A percentile compares a stretch with the other conserved stretches of the same genome.
These are phyloP conservation scores for Paecilomyces sp. DNA, from an alignment of 2,329 filamentous ascomycete genomes.

Conservation along the genomic window DNA sequence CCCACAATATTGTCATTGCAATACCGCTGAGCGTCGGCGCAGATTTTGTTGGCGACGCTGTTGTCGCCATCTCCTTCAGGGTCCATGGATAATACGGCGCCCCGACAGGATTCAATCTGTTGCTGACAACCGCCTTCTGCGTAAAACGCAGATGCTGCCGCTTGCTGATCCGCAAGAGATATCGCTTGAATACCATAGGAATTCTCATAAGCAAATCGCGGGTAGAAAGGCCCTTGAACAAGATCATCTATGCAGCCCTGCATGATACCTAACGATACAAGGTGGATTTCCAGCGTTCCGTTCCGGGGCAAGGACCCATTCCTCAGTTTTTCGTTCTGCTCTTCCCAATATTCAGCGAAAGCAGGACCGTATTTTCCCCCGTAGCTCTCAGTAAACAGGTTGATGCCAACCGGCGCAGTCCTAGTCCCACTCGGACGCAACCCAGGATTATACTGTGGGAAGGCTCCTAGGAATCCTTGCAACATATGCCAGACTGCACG, in stretches of 20 bases:
- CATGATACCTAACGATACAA: conserved; percentile 60
- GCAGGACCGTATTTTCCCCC: conserved; percentile 63
- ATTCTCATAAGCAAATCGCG: conserved; percentile 34
- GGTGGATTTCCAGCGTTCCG: conserved; percentile 51
- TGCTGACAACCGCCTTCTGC: conserved; percentile 15
- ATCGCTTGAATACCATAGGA: conserved; percentile 52
- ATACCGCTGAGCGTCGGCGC: conserved; percentile 15
- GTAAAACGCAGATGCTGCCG: conserved; percentile 28
- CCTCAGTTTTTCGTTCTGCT: conserved; percentile 52
- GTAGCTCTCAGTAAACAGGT: conserved; percentile 63
- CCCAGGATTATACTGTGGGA: conserved; percentile 25
- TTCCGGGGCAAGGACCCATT: conserved; percentile 43
- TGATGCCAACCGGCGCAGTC: conserved; percentile 22
- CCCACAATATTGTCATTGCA: conserved; percentile 32
- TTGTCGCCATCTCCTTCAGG: conserved; percentile 13
- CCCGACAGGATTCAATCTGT: conserved; percentile 14
- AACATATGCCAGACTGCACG: conserved; percentile 48
- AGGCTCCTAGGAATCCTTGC: conserved; percentile 43
- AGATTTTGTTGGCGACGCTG: conserved; percentile 14
- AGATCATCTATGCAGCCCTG: conserved; percentile 64
- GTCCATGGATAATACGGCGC: conserved; percentile 11
- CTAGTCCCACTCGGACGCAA: conserved; percentile 1
- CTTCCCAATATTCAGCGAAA: conserved; percentile 52
- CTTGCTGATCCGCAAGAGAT: conserved; percentile 16
- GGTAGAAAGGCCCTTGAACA: conserved; percentile 43